These are phyloP conservation scores for Tilletia caries DNA, from an alignment of 1,284 basidiomycete species.

Conservation along the genomic window DNA sequence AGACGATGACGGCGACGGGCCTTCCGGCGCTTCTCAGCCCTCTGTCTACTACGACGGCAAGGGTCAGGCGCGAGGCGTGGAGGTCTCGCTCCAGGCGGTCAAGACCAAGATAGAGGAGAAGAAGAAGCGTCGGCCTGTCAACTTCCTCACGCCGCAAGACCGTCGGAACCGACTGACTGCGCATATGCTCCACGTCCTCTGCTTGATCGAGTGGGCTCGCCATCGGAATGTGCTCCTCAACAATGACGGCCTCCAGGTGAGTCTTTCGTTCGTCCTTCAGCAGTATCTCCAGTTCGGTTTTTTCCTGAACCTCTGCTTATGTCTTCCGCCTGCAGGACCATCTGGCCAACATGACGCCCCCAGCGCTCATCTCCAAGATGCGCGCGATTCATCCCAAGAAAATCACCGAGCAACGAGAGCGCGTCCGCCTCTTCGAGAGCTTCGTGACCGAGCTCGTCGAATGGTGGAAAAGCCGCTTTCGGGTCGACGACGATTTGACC, in stretches of 20 bases:
- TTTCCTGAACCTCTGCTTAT: no score
- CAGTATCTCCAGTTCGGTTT: no score
- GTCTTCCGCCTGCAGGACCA: constrained; percentile 10
- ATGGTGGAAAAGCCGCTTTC: constrained; percentile 47
- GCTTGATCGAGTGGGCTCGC: constrained; percentile 71
- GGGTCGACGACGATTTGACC: constrained; percentile 35
- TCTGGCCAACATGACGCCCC: constrained; percentile 30
- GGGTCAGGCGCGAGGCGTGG: constrained; percentile 28
- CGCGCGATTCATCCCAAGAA: constrained; percentile 46
- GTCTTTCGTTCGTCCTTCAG: constrained; percentile 8
- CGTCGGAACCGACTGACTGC: constrained; percentile 41
- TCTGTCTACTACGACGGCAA: constrained; percentile 44
- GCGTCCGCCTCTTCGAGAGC: constrained; percentile 50
- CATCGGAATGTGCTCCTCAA: constrained; percentile 82
- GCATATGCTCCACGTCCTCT: constrained; percentile 56
- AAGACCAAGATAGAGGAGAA: constrained; percentile 19
- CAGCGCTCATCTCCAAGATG: constrained; percentile 40
- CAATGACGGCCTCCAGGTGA: constrained; percentile 74
- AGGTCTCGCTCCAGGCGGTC: constrained; percentile 20
- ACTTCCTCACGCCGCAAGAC: constrained; percentile 44
- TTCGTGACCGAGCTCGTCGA: constrained; percentile 44
- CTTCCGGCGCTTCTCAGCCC: background rate
- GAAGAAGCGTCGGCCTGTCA: constrained; percentile 18
- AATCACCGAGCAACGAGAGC: constrained; percentile 44
- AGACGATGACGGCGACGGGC: constrained; percentile 12